Evolutionary conservation across 106 monocot genomes (phyloP).

Genomic region (Chionographis japonica): DNA sequence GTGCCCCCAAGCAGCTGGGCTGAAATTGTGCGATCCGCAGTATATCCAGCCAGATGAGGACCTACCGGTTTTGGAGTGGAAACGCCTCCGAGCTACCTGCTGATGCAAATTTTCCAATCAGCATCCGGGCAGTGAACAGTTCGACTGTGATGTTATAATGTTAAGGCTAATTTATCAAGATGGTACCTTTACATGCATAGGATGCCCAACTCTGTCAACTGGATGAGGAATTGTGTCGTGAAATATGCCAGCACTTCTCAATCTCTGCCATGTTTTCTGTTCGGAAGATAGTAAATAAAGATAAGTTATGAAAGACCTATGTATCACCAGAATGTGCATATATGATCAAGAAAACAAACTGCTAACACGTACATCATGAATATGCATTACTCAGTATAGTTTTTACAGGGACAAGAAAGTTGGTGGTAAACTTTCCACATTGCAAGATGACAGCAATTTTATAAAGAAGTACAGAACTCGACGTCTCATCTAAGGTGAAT

Average conservation of each 20-base stretch:
- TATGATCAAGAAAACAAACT: too few species aligned
- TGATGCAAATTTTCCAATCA: neutral
- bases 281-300: neutral
- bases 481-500: too few species aligned
- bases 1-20: slow-evolving; percentile 89
- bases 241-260: slow-evolving; percentile 48
- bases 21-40: slow-evolving; percentile 90
- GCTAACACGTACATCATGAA: too few species aligned
- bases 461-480: too few species aligned
- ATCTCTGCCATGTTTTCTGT: slow-evolving; percentile 81
- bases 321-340: too few species aligned
- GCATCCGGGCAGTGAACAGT: too few species aligned
- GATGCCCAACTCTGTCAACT: slow-evolving; percentile 61
- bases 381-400: too few species aligned
- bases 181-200: slow-evolving; percentile 91
- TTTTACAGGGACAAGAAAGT: too few species aligned
- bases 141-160: neutral
- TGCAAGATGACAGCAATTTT: too few species aligned
- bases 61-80: slow-evolving; percentile 30
- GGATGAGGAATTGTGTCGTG: slow-evolving; percentile 79
- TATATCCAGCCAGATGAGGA: slow-evolving; percentile 83
- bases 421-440: too few species aligned
- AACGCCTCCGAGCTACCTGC: slow-evolving; percentile 69
- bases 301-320: too few species aligned
- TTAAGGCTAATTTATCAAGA: slow-evolving; percentile 1